A percentile compares a stretch with the other conserved stretches of the same genome.
Evolutionary conservation across 768 basidiomycete genomes (phyloP).

Genomic region (Boletus coccyginus): DNA sequence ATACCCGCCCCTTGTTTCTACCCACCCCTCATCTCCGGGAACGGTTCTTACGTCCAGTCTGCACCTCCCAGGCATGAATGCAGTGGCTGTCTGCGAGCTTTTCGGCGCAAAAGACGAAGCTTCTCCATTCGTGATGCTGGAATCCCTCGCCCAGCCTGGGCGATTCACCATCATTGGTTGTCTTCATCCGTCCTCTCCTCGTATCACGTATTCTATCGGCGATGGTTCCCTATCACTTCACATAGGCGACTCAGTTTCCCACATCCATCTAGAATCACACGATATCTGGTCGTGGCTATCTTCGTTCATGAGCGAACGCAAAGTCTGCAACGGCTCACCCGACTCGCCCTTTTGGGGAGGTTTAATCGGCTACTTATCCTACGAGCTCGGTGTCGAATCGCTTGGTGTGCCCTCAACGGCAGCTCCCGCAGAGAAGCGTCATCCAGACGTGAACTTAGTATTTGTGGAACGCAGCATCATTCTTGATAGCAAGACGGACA

Average conservation of each 20-base stretch:
- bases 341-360: slow-evolving; percentile 84
- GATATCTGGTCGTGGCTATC: slow-evolving; percentile 77
- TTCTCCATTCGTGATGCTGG: slow-evolving; percentile 66
- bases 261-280: slow-evolving; percentile 43
- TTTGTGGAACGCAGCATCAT: slow-evolving; percentile 81
- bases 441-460: slow-evolving; percentile 72
- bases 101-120: slow-evolving; percentile 57
- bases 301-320: slow-evolving; percentile 58
- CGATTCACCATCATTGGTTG: slow-evolving; percentile 71
- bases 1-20: slow-evolving; percentile 20
- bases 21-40: slow-evolving; percentile 20
- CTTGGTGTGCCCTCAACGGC: slow-evolving; percentile 44
- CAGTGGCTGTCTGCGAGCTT: slow-evolving; percentile 54
- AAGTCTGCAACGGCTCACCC: slow-evolving; percentile 44
- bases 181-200: slow-evolving; percentile 49
- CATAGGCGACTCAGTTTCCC: slow-evolving; percentile 33
- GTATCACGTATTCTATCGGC: slow-evolving; percentile 55
- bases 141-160: slow-evolving; percentile 75
- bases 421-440: slow-evolving; percentile 31
- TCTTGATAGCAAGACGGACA: slow-evolving; percentile 50
- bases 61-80: slow-evolving; percentile 40
- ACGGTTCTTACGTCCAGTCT: slow-evolving; percentile 40
- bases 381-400: slow-evolving; percentile 69
- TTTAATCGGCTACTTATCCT: slow-evolving; percentile 72
- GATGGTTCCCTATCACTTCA: slow-evolving; percentile 48